Evolutionary conservation across 116 monocot species (phyloP), one percentile per base, ranked within the genome.

Genomic region (Zostera marina): DNA sequence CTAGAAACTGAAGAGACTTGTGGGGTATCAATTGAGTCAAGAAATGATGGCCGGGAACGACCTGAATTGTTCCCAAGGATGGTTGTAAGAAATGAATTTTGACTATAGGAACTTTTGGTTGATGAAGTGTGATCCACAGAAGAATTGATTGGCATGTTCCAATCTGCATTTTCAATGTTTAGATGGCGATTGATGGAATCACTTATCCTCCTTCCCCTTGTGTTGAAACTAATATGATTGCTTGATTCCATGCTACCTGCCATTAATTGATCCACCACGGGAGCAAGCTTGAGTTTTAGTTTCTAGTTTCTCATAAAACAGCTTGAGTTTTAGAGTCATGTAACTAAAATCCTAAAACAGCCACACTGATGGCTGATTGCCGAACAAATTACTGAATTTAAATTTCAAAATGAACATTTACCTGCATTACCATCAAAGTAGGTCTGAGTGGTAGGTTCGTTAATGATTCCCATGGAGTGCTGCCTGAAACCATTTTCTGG

Each of bases 21-120:
- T 53, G 77, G 63, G 7, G 80, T 70, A 51, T 82, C 82, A 72
- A 96, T 53, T 21, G 85, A 73, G 45, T 89, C 85, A 72, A 85
- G 89, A 69, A 96, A 96, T 45, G 89, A 89, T 63, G 82, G 89
- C 1, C 89, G 69, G 45, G 32, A 32, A 32, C 32, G 32, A 32
- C 32, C 32, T 32, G 52, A 45, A 51, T 47, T 55, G 47, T 64
- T 43, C 49, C 70, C 79, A 78, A 53, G 68, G 63, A 47, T 44
- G 47, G 41, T 26, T 61, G 78, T 73, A 67, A 73, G 47, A 61
- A 64, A 70, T 42, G 70, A 26, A 64, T 56, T 41, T 41, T 66
- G 69, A 72, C 58, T 61, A 26, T 58, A 72, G 55, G 73, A 72
- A 48, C 66, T 68, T 73, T 41, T 71, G 44, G 68, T 68, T 32